Evolutionary conservation across 83 land plant species (phyloP).

Genomic region (Isoetes engelmannii): DNA sequence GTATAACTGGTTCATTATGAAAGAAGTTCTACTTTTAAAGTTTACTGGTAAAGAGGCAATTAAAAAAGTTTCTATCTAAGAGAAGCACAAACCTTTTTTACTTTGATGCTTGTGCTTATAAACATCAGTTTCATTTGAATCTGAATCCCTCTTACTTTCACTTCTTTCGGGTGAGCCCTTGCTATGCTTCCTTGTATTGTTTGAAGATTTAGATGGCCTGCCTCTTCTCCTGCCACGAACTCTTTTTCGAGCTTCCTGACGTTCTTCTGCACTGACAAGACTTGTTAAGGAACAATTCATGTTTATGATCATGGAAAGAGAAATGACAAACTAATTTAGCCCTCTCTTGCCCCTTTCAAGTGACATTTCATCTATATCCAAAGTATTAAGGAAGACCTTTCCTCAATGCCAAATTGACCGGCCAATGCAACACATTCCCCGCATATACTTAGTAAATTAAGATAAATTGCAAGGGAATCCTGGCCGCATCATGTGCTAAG

Average conservation of each 20-base stretch:
- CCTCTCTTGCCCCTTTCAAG: not conserved
- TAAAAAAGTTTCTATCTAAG: not conserved
- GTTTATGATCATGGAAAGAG: not conserved
- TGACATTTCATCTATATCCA: too few relatives aligned
- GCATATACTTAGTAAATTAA: too few relatives aligned
- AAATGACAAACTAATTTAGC: not conserved
- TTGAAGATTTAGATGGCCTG: too few relatives aligned
- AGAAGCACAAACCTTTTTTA: too few relatives aligned
- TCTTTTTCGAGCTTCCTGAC: not conserved
- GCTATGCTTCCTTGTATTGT: not conserved
- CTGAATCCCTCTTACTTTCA: not conserved
- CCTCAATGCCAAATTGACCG: too few relatives aligned
- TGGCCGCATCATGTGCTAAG: too few relatives aligned
- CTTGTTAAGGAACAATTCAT: not conserved
- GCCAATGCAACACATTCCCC: too few relatives aligned
- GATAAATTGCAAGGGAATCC: too few relatives aligned
- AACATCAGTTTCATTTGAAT: too few relatives aligned
- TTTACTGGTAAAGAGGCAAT: not conserved
- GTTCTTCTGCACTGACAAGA: not conserved
- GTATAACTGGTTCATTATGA: not conserved
- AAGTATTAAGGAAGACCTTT: too few relatives aligned
- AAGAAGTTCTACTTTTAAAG: not conserved
- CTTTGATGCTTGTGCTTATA: too few relatives aligned
- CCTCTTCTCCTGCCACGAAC: constrained; percentile 7
- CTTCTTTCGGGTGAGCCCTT: not conserved